Base-by-base conservation (phyloP, 345 rosid genomes). In the Brassica rapa region DNA sequence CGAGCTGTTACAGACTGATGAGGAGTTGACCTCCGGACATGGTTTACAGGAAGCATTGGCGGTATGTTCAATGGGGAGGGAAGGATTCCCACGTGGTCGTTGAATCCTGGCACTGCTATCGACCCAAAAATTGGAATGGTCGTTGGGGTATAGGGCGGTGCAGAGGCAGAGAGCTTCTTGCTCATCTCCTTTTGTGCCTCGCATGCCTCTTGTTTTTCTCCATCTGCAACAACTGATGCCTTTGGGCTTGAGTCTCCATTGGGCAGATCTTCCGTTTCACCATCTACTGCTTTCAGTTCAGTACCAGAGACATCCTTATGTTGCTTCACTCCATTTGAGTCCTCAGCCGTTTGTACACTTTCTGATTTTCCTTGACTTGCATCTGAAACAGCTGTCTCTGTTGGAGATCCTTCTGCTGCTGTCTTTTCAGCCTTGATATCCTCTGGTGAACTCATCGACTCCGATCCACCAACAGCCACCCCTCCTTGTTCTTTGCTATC, bases 1-100 rank as follows among this genome's bases (percentile, higher is more conserved):
- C 99, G 84, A 30, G 98, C 92, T 62, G 97, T 90, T 21, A 94
- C 97, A 53, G 99, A 92, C 43, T 95, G 99, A 85, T 91, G 97
- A 73, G 91, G 89, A 65, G 68, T 75, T 73, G 97, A 90, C 82
- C 96, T 88, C 21, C 93, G 90, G 60, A 86, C 87, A 75, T 91
- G 88, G 87, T 74, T 91, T 55, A 93, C 80, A 12, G 88, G 78
- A 79, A 89, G 88, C 90, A 95, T 86, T 60, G 92, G 94, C 77
- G 97, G 88, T 64, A 95, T 83, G 81, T 88, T 91, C 71, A 88
- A 74, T 3, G 99, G 99, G 5, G 99, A 88, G n/a, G 99, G 98
- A 60, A 95, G 90, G 79, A 95, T 87, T 79, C 98, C 98, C 25
- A 85, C 90, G 49, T 89, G 98, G 27, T 93, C 98, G 67, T 91